Percentiles rank a stretch among this genome's conserved stretches.
phyloP scores from a whole-genome alignment of 2,329 filamentous ascomycete genomes.

The Ilyonectria mors-panacis region DNA sequence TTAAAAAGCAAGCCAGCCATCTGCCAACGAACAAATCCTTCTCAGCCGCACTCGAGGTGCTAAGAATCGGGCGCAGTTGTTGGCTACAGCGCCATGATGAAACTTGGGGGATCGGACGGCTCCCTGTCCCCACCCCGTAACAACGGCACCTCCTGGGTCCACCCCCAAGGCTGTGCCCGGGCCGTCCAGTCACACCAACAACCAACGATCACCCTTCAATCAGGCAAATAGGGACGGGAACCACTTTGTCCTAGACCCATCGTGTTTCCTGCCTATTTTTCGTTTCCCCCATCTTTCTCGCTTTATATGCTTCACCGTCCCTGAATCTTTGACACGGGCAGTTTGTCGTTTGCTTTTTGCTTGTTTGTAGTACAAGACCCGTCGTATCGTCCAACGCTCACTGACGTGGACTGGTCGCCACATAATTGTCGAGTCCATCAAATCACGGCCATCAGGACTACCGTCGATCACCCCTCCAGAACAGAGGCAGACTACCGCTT shows the following conservation, averaged over 20 bases:
- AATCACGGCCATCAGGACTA: background rate
- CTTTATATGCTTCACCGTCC: conserved; percentile 28
- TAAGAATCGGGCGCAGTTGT: conserved; percentile 27
- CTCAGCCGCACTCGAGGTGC: conserved; percentile 26
- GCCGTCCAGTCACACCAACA: conserved; percentile 39
- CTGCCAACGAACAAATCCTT: conserved; percentile 7
- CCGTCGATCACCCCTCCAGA: background rate
- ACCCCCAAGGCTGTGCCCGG: conserved; percentile 46
- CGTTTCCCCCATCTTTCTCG: conserved; percentile 17
- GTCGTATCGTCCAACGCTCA: background rate
- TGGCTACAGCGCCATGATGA: conserved; percentile 41
- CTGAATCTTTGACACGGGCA: conserved; percentile 19
- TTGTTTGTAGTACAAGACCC: conserved; percentile 2
- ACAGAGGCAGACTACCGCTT: background rate
- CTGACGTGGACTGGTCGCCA: conserved; percentile 18
- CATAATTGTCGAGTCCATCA: background rate
- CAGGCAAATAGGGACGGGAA: conserved; percentile 31
- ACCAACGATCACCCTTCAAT: conserved; percentile 39
- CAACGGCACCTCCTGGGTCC: conserved; percentile 33
- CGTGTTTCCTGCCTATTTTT: conserved; percentile 13
- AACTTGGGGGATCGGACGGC: conserved; percentile 36
- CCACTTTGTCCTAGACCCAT: conserved; percentile 26
- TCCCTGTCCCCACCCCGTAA: conserved; percentile 35
- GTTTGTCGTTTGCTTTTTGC: conserved; percentile 10
- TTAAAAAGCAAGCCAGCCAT: background rate